Conservation (phyloP, 805 yeast species). For the Hanseniaspora meyeri region DNA sequence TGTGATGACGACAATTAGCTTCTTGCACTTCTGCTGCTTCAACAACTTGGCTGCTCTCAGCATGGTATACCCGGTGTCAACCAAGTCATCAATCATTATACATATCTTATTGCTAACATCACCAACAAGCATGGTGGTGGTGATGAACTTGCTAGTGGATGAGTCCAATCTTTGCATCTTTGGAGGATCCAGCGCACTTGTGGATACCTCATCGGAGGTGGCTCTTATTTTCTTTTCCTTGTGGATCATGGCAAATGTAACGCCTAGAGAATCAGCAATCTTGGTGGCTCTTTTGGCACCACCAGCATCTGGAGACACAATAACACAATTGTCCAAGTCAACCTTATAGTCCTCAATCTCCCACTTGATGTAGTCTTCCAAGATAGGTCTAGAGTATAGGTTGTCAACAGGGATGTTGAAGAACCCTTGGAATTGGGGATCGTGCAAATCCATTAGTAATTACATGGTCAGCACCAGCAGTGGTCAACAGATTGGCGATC, state of each 20-base stretch:
- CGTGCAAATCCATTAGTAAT: slow-evolving; percentile 97
- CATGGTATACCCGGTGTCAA: slow-evolving; percentile 86
- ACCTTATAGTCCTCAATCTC: slow-evolving; percentile 58
- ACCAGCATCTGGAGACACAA: slow-evolving; percentile 97
- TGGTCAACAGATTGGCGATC: slow-evolving; percentile 71
- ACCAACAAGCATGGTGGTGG: slow-evolving; percentile 92
- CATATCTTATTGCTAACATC: slow-evolving; percentile 79
- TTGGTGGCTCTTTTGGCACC: slow-evolving; percentile 97
- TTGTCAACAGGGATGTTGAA: slow-evolving; percentile 95
- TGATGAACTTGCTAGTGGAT: slow-evolving; percentile 30
- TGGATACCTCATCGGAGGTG: slow-evolving; percentile 21
- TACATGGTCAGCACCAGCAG: slow-evolving; percentile 93
- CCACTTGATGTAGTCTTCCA: slow-evolving; percentile 71
- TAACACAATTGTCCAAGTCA: slow-evolving; percentile 47
- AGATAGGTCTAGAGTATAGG: slow-evolving; percentile 72
- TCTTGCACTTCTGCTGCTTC: slow-evolving; percentile 84
- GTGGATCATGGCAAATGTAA: slow-evolving; percentile 88
- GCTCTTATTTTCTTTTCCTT: slow-evolving; percentile 61
- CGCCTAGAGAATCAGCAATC: slow-evolving; percentile 77
- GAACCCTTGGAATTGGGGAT: slow-evolving; percentile 95
- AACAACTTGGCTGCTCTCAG: slow-evolving; percentile 83
- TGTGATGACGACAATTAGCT: slow-evolving; percentile 76
- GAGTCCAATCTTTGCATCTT: slow-evolving; percentile 17
- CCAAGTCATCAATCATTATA: slow-evolving; percentile 83
- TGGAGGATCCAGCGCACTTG: slow-evolving; percentile 17